These are phyloP conservation scores for Sarocladium brachiariae DNA, from an alignment of 2,329 filamentous ascomycete species.

Conservation along the genomic window DNA sequence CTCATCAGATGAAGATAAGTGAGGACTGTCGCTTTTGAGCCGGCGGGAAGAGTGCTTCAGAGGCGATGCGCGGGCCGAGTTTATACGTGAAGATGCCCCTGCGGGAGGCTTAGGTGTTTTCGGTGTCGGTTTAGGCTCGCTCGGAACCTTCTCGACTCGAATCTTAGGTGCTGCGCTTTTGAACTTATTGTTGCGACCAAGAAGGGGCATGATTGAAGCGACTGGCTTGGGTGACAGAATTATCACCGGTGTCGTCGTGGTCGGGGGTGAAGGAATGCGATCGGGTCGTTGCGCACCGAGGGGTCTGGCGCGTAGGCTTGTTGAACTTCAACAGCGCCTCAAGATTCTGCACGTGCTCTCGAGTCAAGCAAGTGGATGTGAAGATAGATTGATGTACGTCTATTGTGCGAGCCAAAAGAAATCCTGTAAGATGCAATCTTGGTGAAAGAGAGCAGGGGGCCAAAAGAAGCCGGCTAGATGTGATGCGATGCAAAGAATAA, in stretches of 20 bases:
- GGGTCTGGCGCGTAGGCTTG: slow-evolving; percentile 7
- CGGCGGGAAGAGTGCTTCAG: slow-evolving; percentile 29
- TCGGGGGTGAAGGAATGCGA: neutral
- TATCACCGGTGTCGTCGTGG: neutral
- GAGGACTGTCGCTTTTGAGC: slow-evolving; percentile 35
- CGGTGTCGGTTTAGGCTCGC: slow-evolving; percentile 31
- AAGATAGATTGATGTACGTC: no score
- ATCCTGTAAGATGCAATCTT: neutral
- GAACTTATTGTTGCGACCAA: slow-evolving; percentile 6
- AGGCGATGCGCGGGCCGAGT: slow-evolving; percentile 30
- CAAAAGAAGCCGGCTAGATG: no score
- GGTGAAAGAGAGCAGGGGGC: neutral
- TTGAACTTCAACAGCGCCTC: slow-evolving; percentile 4
- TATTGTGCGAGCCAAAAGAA: no score
- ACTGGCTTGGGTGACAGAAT: neutral
- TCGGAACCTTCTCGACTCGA: slow-evolving; percentile 45
- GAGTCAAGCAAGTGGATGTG: no score
- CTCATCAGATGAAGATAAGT: slow-evolving; percentile 34
- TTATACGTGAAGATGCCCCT: slow-evolving; percentile 26
- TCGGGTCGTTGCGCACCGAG: slow-evolving; percentile 2
- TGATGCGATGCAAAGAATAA: no score
- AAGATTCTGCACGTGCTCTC: no score
- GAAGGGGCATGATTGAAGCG: slow-evolving; percentile 23
- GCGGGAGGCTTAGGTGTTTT: slow-evolving; percentile 25
- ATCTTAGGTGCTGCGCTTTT: slow-evolving; percentile 43